phyloP scores from a whole-genome alignment of 768 basidiomycete species.

The Lyophyllum shimeji region DNA sequence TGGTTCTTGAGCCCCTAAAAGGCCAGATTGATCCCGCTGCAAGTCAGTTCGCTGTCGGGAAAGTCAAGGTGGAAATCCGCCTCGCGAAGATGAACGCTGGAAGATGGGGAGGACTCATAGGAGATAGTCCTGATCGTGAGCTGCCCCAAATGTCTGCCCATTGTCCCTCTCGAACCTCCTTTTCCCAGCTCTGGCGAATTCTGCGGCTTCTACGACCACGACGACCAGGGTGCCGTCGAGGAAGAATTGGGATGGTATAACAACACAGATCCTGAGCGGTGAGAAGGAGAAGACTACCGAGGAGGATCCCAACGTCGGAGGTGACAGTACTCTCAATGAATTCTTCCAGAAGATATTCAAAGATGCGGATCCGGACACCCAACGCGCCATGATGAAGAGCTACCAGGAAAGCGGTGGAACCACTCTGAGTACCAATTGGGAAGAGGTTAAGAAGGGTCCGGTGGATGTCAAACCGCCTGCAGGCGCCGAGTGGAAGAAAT shows the following conservation, averaged over 20 bases:
- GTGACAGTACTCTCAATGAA: constrained; percentile 80
- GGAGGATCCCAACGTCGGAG: constrained; percentile 88
- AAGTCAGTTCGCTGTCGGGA: constrained; percentile 69
- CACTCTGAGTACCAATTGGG: constrained; percentile 95
- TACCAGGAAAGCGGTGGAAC: constrained; percentile 95
- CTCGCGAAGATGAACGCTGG: constrained; percentile 66
- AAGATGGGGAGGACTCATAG: constrained; percentile 75
- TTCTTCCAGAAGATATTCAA: constrained; percentile 93
- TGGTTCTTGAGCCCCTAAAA: constrained; percentile 77
- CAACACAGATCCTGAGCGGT: constrained; percentile 57
- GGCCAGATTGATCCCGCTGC: constrained; percentile 71
- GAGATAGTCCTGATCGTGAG: constrained; percentile 77
- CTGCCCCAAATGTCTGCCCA: constrained; percentile 11
- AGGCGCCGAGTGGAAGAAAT: constrained; percentile 84
- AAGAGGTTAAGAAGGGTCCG: constrained; percentile 68
- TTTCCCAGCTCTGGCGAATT: constrained; percentile 28
- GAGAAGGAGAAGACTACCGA: constrained; percentile 71
- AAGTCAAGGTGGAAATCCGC: constrained; percentile 86
- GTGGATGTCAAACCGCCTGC: constrained; percentile 82
- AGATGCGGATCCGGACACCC: constrained; percentile 90
- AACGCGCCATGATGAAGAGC: constrained; percentile 97
- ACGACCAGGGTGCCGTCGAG: constrained; percentile 32
- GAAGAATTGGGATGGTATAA: constrained; percentile 93
- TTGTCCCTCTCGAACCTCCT: background rate
- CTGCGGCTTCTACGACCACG: constrained; percentile 29